Evolutionary conservation across 305 asterid genomes (phyloP), one percentile per base, ranked within the genome.

Genomic region (Euphrasia arctica): DNA sequence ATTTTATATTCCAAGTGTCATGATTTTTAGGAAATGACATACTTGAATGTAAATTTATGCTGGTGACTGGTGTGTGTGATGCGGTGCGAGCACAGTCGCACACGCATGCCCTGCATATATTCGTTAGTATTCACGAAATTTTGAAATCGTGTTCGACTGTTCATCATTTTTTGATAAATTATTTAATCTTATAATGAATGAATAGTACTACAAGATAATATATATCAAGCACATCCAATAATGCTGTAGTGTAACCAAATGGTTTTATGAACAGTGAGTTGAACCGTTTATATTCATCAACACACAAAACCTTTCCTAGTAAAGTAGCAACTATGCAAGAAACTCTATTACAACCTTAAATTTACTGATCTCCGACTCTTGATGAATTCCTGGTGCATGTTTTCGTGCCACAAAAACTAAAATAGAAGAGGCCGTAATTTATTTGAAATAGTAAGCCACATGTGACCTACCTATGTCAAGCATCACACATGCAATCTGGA

Each of bases 401-500:
- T 2, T 11, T 10, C 29, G 12, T n/a, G 60, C 61, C 43, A 54
- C 68, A 15, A 64, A 29, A 63, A 28, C 77, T 69, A 66, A 67
- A 42, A 60, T 5, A 31, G 66, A 67, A 73, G 73, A 29, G 32
- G 32, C 31, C 64, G 12, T 52, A 45, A 48, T 47, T 81, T 81
- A 78, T 78, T 75, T 62, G 10, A 52, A 52, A 62, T 59, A 71
- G 49, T 68, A 63, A 75, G 41, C 66, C 49, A 39, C 3, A 7
- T 13, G 49, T 13, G 9, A 36, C 9, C 9, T 43, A 45, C 52
- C 56, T 22, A 62, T 66, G 62, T 80, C 80, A 82, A 50, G 86
- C 79, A 55, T 59, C 79, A 78, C 99, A 94, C 96, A 85, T 85
- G 80, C 99, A 94, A 78, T 90, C 96, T 3, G 98, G 99, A 62